Base-by-base conservation (phyloP, 2,329 filamentous ascomycete genomes). In the Thelonectria rubi region DNA sequence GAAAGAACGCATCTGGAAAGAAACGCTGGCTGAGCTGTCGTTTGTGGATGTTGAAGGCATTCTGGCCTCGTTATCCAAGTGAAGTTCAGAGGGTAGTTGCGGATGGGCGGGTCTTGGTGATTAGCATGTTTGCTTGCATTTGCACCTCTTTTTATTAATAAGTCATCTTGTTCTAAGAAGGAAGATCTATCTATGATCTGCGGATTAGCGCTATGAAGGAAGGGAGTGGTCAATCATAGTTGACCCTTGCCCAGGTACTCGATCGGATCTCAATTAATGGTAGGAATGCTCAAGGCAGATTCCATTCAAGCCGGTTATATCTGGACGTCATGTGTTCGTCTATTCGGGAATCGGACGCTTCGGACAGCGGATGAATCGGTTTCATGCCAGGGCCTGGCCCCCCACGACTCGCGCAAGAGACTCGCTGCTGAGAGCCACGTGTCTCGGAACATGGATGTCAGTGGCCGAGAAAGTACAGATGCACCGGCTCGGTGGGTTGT, bases 1-100 rank as follows among this genome's bases (percentile, higher is more conserved):
- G 17, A 75, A 64, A n/a, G 71, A 80, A 2, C 69, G 68, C 15
- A 55, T 81, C 3, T 82, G 79, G 79, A 63, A 73, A 0, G 77
- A 79, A 63, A 80, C 77, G 7, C 58, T 79, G 48, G 53, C 65
- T 2, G 73, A 76, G 32, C 70, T 79, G n/a, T 70, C 69, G 0
- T 79, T 79, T 64, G 73, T 71, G 17, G 54, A 69, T 20, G 21
- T 71, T 7, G 52, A 71, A n/a, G 58, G 47, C 1, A 65, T 67
- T 18, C 14, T 69, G 3, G 46, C 57, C 10, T 65, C 63, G 3
- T 15, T 69, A 20, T 68, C 50, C 12, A 34, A 40, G 24, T 52
- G 34, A 61, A 20, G 14, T 42, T 21, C n/a, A 20, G 39, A n/a
- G 6, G 39, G 15, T 14, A 34, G 32, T 34, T 11, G 32, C 12